These are phyloP conservation scores for Fusarium sp. DNA, from an alignment of 2,329 filamentous ascomycete genomes.

Conservation along the genomic window DNA sequence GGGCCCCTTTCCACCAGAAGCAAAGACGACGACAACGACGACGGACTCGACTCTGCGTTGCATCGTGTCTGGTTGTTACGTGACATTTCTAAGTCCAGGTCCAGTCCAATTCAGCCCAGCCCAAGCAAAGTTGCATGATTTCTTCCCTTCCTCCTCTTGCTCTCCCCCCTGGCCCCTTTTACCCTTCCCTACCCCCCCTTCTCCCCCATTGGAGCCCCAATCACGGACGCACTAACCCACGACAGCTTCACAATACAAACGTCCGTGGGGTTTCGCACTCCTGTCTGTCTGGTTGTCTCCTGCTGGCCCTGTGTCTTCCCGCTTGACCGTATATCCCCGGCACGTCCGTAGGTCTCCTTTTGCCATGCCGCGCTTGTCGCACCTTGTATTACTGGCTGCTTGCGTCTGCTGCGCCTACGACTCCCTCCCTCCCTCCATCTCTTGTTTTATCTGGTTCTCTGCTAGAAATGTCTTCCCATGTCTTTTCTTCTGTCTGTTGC, in stretches of 20 bases:
- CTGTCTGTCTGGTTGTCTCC: background rate
- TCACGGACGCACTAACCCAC: constrained; percentile 10
- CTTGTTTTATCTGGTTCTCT: background rate
- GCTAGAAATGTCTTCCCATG: background rate
- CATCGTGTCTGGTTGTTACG: background rate
- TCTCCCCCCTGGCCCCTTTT: background rate
- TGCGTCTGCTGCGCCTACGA: constrained; percentile 9
- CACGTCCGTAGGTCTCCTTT: constrained; percentile 3
- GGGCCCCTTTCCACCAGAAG: background rate
- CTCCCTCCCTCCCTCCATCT: background rate
- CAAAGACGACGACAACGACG: background rate
- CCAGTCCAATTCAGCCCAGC: background rate
- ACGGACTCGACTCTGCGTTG: background rate
- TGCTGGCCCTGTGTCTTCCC: constrained; percentile 2
- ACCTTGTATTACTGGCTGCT: constrained; percentile 27
- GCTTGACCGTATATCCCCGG: constrained; percentile 18
- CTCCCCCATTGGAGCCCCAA: background rate
- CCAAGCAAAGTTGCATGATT: constrained; percentile 9
- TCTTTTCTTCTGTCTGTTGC: constrained; percentile 10
- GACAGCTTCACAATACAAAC: constrained; percentile 8
- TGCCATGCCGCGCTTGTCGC: constrained; percentile 15
- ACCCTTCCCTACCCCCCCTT: constrained; percentile 3
- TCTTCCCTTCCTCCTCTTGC: background rate
- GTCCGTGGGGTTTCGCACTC: constrained; percentile 4
- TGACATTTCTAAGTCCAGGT: background rate